Evolutionary conservation across 495 filamentous ascomycete species (phyloP), one percentile per base, ranked within the genome.

Genomic region (Friedmanniomyces simplex): DNA sequence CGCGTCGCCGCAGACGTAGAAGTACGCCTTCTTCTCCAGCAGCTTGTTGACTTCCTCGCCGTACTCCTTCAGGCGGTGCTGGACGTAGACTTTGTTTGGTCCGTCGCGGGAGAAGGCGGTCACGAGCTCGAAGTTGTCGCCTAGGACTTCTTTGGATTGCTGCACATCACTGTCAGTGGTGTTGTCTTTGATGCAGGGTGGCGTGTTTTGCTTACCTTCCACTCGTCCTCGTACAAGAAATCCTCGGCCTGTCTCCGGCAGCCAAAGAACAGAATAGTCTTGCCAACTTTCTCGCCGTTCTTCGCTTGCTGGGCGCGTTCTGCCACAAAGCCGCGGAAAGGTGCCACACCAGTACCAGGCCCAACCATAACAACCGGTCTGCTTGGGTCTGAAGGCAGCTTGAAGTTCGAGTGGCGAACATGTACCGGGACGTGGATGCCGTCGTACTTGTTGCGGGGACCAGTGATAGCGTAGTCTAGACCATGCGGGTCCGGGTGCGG

Each of bases 1-100:
- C 6, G 93, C 93, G 65, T 99, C 93, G 73, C 93, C 93, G 67
- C 93, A 99, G 34, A 99, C 93, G 68, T 99, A 99, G 74, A 99
- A 89, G 72, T 91, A 96, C 16, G 86, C 91, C 66, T 85, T 85
- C 69, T 96, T 88, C 67, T 87, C 76, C 12, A 99, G 77, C 2
- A 99, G 82, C 62, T 91, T 81, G 70, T 95, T 93, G 73, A 99
- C 79, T 61, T 95, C 81, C 52, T 84, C 77, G 28, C 89, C 87
- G 22, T 82, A 75, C 71, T 96, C 89, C 70, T 85, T 80, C 55
- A 99, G 77, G 58, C 87, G 78, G 71, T 99, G 91, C 72, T 99
- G 93, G 6, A 99, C 93, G 67, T 99, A 99, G 34, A 99, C 87
- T 76, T 99, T 99, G 70, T 89, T 74, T 32, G 78, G 63, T 0